Base-by-base conservation (phyloP, 352 stramenopile genomes). In the Peronospora tabacina region DNA sequence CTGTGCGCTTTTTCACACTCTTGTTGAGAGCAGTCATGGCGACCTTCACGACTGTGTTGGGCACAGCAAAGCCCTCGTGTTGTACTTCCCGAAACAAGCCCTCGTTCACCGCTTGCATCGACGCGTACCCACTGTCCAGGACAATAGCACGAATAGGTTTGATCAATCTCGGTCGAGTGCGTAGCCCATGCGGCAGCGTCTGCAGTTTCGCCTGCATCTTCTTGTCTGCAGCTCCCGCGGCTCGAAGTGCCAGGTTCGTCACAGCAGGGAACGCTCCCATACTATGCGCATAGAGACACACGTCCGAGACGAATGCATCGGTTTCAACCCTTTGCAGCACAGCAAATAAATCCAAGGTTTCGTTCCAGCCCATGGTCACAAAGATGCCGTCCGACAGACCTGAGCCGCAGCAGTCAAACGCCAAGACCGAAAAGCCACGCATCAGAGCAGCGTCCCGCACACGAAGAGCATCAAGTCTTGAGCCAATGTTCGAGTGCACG, bases 351-450 rank as follows among this genome's bases (percentile, higher is more conserved):
- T 94, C 83, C 37, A 74, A 59, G 12, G 68, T 62, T 45, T 92
- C 83, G 58, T 89, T 89, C 77, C 77, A 92, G 33, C 83, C 83
- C 70, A 90, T 85, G 4, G 81, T 94, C 49, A 94, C 81, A 58
- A 88, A 92, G 33, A 89, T 70, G 26, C 81, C 83, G 47, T 91
- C 83, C 19, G 73, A 88, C 10, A 75, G 51, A 0, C 81, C 83
- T 5, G 81, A 92, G 44, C 83, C 83, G 17, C 71, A 87, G 45
- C 70, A 91, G 63, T 94, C 83, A 46, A 94, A 92, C 3, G 81
- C 70, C 26, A 89, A 50, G 37, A 94, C 73, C 7, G 81, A 90
- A 35, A 91, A 85, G 39, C 82, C 79, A 1, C 79, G 64, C n/a
- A 50, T 46, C 7, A 94, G 51, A 7, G 77, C 78, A 9, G 70